Percentiles rank a stretch among this genome's conserved stretches.
Conservation (phyloP, 2,329 filamentous ascomycete genomes). For the Colletotrichum sp. region DNA sequence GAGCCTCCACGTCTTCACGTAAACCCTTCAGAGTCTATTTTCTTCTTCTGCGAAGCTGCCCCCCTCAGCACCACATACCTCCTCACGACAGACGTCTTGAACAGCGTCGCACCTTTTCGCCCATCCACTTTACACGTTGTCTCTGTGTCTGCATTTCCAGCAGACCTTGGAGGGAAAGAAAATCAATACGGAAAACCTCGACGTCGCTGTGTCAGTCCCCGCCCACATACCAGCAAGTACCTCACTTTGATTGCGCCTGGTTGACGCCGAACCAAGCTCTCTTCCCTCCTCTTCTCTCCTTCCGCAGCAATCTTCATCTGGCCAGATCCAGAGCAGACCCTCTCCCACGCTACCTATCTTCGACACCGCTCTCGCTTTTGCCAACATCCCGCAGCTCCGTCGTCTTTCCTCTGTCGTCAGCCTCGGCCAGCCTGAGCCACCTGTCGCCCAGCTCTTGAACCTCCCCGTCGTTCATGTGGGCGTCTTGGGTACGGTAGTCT, state of each 20-base stretch:
- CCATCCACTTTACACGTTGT: background rate
- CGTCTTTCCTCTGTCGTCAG: background rate
- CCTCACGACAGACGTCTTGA: background rate
- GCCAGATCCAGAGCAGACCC: background rate
- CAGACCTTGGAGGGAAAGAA: background rate
- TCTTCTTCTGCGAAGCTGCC: slow-evolving; percentile 7
- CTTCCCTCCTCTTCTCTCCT: background rate
- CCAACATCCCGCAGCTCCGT: background rate
- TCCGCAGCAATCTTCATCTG: background rate
- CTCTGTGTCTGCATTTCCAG: background rate
- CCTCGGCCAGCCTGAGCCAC: background rate
- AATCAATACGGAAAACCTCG: background rate
- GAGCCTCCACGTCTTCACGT: slow-evolving; percentile 20
- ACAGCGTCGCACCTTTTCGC: background rate
- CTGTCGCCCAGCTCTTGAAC: background rate
- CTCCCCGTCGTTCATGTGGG: background rate
- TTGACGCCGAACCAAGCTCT: slow-evolving; percentile 16
- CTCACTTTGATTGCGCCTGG: background rate
- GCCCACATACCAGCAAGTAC: background rate
- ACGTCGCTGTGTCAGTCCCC: background rate
- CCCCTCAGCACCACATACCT: background rate
- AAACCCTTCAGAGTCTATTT: slow-evolving; percentile 6
- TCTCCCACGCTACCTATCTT: background rate
- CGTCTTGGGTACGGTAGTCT: background rate
- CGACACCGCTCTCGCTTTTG: background rate